These are phyloP conservation scores for Mycosphaerella arachidis DNA, from an alignment of 2,329 filamentous ascomycete genomes.

Conservation along the genomic window DNA sequence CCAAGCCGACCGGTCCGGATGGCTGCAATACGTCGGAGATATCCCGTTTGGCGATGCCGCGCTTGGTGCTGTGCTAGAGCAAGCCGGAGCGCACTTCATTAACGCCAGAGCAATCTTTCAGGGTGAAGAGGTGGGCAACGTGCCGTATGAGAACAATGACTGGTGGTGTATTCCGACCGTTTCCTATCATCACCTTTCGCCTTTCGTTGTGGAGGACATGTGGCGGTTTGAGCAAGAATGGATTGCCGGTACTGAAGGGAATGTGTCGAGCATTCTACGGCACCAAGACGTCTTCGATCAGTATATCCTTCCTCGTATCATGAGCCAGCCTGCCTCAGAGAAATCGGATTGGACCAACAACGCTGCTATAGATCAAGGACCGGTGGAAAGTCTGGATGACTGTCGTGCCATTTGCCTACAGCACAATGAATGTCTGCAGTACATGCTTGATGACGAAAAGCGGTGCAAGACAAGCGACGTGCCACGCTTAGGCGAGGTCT, in stretches of 20 bases:
- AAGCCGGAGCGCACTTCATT: conserved; percentile 10
- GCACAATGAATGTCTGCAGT: conserved; percentile 8
- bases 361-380: conserved; percentile 5
- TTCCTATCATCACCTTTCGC: conserved; percentile 17
- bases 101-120: conserved; percentile 22
- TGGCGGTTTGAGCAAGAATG: conserved; percentile 22
- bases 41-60: conserved; percentile 23
- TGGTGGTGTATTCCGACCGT: conserved; percentile 20
- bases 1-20: conserved; percentile 31
- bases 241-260: conserved; percentile 4
- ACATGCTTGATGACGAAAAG: background rate
- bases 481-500: conserved; percentile 6
- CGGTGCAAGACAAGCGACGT: conserved; percentile 1
- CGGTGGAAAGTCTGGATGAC: background rate
- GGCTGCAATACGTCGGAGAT: conserved; percentile 13
- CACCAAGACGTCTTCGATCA: conserved; percentile 19
- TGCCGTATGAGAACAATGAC: conserved; percentile 1
- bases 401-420: conserved; percentile 9
- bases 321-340: background rate
- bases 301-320: conserved; percentile 11
- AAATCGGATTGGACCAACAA: conserved; percentile 17
- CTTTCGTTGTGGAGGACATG: conserved; percentile 12
- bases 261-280: background rate
- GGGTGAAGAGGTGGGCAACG: conserved; percentile 12
- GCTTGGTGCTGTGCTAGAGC: conserved; percentile 16